Base-by-base conservation (phyloP, 805 yeast genomes). In the Candida xiaguanensis region DNA sequence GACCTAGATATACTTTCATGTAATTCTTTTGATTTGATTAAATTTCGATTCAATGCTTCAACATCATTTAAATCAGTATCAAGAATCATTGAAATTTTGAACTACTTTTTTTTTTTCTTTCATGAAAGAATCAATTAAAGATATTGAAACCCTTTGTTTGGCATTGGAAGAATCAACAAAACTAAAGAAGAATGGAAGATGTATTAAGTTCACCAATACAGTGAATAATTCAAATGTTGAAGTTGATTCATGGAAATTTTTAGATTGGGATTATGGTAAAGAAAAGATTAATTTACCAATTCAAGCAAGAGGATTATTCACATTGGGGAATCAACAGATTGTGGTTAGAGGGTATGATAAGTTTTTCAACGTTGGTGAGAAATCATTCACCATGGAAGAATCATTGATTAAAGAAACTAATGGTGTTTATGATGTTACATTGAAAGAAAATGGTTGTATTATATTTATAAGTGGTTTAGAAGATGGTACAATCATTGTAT, bases 361-460 rank as follows among this genome's bases (percentile, higher is more conserved):
- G 62, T 93, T 93, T 60, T 93, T 88, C 74, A 91, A 85, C 54
- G 67, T 88, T 3, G 76, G 70, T 45, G 99, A 93, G 56, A 70
- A 74, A 1, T 47, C 61, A 0, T 46, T 46, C 5, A 82, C 95
- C 0, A 72, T 67, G 42, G 70, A 78, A 67, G 61, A 59, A 0
- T 52, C 56, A 48, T 54, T 89, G 4, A 49, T 52, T n/a, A 34
- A 47, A 1, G 31, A 42, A 13, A 82, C 93, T 0, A 23, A 29
- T 4, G 96, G 96, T 0, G 96, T 97, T 0, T 93, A 83, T 57
- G 76, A 74, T 14, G 75, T 89, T 2, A 80, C 96, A 0, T 68
- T 82, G 26, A 93, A 93, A 56, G 95, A 95, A 41, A 93, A 93
- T 55, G 99, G 99, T 0, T 93, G 97, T 53, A 89, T 93, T 38